Base-by-base conservation (phyloP, 2,329 filamentous ascomycete genomes). In the Magnaporthales sp. region DNA sequence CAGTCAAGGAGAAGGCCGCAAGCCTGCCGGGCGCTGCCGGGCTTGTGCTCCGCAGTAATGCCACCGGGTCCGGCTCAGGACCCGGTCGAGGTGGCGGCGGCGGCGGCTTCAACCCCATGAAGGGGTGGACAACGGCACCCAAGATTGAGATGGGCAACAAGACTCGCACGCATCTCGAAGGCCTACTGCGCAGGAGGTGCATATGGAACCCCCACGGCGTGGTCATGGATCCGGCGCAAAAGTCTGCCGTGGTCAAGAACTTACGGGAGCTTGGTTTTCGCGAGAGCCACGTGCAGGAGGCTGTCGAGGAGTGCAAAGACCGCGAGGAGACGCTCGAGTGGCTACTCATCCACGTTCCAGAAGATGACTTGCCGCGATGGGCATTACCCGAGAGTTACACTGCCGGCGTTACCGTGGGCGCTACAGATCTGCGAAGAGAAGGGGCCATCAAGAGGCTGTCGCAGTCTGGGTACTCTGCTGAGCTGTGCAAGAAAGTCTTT, bases 301-400 rank as follows among this genome's bases (percentile, higher is more conserved):
- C 95, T 9, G 86, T 91, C 0, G 87, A 87, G 61, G 88, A 93
- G 72, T 97, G 93, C 80, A 96, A 94, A 76, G 93, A 97, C 75
- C 85, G 90, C 31, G 93, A 97, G 75, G 95, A 99, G 78, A 89
- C 92, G 19, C 83, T 99, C 2, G 94, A 98, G 76, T 99, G 95
- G 95, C 84, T 99, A 19, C 84, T 99, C 63, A 93, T 98, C 65
- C 94, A 99, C 77, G 93, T 99, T 2, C 95, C 95, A 1, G 95
- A 99, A 75, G 95, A 99, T 74, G 95, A 98, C 73, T 80, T 98
- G n/a, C 95, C 95, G 1, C 82, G 86, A 7, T 98, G 94, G 93
- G 92, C 92, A 71, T 80, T 99, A 58, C 95, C 95, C 0, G 93
- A 96, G 77, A 91, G 89, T 68, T 99, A 99, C 75, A 89, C 91